Evolutionary conservation across 2,329 filamentous ascomycete genomes (phyloP), one percentile per base, ranked within the genome.

Genomic region (Paecilomyces fulvus): DNA sequence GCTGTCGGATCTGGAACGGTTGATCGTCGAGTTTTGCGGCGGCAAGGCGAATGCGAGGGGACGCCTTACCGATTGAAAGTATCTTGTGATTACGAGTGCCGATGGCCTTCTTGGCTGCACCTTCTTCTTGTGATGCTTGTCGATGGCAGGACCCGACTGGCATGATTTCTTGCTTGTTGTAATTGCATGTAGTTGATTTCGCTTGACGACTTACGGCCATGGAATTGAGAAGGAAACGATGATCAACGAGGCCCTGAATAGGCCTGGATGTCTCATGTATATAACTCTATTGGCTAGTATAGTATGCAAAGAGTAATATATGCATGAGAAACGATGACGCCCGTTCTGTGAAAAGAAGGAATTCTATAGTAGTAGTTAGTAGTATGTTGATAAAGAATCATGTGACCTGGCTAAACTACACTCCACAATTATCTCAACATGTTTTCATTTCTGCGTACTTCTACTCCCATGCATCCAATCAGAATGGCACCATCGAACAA

Each of bases 1-100:
- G 66, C 73, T 86, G 55, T 70, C 78, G 55, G 84, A 86, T 68
- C 72, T 87, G 62, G 82, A 86, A 69, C 77, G 80, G 58, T 69
- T 86, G 64, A 85, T 87, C 52, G 63, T 75, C 33, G 75, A 77
- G 56, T 78, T 77, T 58, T 78, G 76, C 60, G 68, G 65, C 46
- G 59, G 60, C 50, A 31, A 53, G 51, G 10, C 28, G 8, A 25
- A 25, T 28, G 7, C 21, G 48, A 11, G n/a, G 23, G 17, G 48
- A 49, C 20, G 48, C 6, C 7, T n/a, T 12, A 12, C 21, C 9
- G 20, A 8, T 17, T 43, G 37, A 17, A 43, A 43, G 37, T 17
- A 9, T n/a, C 17, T 43, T n/a, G 2, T 43, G n/a, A 43, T 17
- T n/a, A 43, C n/a, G n/a, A 43, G n/a, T 43, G 14, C 7, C 5